Conservation (phyloP, 2,329 filamentous ascomycete genomes). For the Paecilomyces niveus region DNA sequence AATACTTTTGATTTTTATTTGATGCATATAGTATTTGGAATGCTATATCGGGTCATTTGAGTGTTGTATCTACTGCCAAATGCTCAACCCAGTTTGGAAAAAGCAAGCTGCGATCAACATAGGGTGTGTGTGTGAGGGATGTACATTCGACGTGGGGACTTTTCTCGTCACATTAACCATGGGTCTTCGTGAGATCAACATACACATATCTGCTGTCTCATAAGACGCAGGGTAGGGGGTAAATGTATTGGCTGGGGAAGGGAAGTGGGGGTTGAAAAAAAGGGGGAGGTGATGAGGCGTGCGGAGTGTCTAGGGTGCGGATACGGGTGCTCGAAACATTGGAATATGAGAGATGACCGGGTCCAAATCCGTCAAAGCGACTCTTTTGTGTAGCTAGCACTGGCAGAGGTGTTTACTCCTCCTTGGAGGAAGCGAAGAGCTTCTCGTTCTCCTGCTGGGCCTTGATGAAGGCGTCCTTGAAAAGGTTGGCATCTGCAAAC, state of each 20-base stretch:
- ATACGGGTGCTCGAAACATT: neutral
- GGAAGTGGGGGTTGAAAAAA: neutral
- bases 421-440: constrained; percentile 59
- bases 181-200: neutral
- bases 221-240: neutral
- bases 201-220: neutral
- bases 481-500: constrained; percentile 75
- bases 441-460: constrained; percentile 94
- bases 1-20: neutral
- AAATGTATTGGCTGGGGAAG: neutral
- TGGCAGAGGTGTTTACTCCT: constrained; percentile 28
- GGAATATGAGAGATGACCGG: neutral
- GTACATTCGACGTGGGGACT: constrained; percentile 1
- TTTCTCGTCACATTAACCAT: neutral
- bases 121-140: neutral
- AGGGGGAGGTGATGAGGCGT: neutral
- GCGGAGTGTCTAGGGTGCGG: neutral
- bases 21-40: neutral
- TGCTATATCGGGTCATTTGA: neutral
- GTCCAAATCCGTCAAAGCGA: neutral
- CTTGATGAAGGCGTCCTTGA: constrained; percentile 97
- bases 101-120: neutral
- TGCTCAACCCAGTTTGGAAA: neutral
- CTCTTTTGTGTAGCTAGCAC: neutral
- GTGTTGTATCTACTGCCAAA: constrained; percentile 5